Evolutionary conservation across 225 moss, liverwort and hornwort species (phyloP), one percentile per base, ranked within the genome.

Genomic region (Takakia lepidozioides): DNA sequence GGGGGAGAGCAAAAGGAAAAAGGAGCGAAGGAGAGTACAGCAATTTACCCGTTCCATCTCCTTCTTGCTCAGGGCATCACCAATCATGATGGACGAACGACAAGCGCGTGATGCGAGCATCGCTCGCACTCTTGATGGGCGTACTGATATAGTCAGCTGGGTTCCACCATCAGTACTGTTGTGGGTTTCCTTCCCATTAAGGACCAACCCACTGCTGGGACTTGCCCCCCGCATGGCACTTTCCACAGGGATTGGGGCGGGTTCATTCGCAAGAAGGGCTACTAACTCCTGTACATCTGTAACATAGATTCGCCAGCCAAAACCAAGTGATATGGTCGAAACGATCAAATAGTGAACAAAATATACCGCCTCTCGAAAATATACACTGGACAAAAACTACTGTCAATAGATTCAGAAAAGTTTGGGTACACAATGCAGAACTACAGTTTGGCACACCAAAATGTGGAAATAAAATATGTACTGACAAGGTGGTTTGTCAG

Each of bases 71-170:
- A 98, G 71, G 32, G 95, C 68, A 43, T 98, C 90, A n/a, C 95
- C 95, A 26, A 98, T 98, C 95, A 83, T 98, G 19, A 81, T 61
- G 64, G 95, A 98, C 25, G 90, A 85, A 57, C 90, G 71, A 60
- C 95, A 98, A 28, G 95, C 90, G 43, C 95, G 72, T 35, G 95
- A 98, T 37, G 95, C 95, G 25, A 98, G 56, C 95, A 98, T 98
- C 25, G 68, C 74, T 58, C 84, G 75, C 2, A 98, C 87, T 45
- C 84, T 71, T 21, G 84, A 75, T 24, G 95, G 95, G 0, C 74
- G 79, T 3, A 49, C 39, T 13, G 60, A 48, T 25, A 66, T 70
- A 23, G 63, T 57, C 8, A 67, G 60, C 23, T 69, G 69, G 43
- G 62, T 76, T 39, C 81, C 62, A 65, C 81, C 73, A 38, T 57